Percentiles rank a stretch among this genome's conserved stretches.
These are phyloP conservation scores for Candida verbasci DNA, from an alignment of 805 yeast genomes.

Conservation along the genomic window DNA sequence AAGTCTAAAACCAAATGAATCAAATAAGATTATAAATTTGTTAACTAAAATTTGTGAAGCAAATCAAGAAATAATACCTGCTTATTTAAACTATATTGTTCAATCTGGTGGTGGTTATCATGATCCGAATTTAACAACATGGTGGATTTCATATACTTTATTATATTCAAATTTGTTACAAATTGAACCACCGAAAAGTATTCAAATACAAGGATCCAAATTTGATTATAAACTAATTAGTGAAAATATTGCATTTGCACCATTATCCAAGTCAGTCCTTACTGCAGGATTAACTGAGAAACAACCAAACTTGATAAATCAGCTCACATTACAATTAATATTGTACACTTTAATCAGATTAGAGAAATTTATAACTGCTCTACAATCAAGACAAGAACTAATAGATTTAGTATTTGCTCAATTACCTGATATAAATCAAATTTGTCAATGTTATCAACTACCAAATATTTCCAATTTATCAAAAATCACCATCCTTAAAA, in stretches of 20 bases:
- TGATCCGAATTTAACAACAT: constrained; percentile 75
- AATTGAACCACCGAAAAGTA: constrained; percentile 46
- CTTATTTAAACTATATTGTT: constrained; percentile 56
- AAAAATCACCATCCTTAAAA: constrained; percentile 43
- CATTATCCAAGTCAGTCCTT: constrained; percentile 55
- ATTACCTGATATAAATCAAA: constrained; percentile 49
- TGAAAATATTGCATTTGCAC: constrained; percentile 62
- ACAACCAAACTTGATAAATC: constrained; percentile 50
- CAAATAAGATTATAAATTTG: constrained; percentile 55
- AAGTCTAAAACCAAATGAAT: constrained; percentile 78
- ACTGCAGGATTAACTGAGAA: constrained; percentile 46
- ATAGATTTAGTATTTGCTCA: constrained; percentile 20
- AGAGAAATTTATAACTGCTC: constrained; percentile 10
- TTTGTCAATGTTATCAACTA: constrained; percentile 43
- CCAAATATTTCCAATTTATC: constrained; percentile 33
- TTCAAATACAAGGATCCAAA: constrained; percentile 1
- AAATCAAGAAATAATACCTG: constrained; percentile 69
- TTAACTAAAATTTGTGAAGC: constrained; percentile 45
- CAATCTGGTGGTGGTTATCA: constrained; percentile 60
- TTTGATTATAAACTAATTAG: constrained; percentile 26
- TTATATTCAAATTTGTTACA: constrained; percentile 57
- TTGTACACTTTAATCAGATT: constrained; percentile 52
- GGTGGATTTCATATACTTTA: constrained; percentile 75
- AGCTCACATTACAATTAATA: constrained; percentile 59
- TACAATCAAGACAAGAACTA: constrained; percentile 19